A percentile compares a stretch with the other conserved stretches of the same genome.
Evolutionary conservation across 148 eudicot species (phyloP).

Genomic region (Salicornia ramosissima): DNA sequence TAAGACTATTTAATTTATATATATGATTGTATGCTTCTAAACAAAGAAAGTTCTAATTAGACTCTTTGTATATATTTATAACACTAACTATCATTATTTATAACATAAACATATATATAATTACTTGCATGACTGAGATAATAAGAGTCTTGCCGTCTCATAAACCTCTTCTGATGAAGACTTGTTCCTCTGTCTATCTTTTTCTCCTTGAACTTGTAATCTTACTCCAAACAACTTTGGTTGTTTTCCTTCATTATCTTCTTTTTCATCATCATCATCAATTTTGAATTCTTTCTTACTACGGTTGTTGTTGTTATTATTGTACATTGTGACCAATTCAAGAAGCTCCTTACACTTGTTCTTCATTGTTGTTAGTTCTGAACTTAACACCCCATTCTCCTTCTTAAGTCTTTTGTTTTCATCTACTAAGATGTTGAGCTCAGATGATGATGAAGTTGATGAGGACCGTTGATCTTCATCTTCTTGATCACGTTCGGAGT

Average conservation of each 20-base stretch:
- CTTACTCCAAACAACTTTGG: slow-evolving; percentile 80
- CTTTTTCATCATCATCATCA: slow-evolving; percentile 16
- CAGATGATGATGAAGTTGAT: slow-evolving; percentile 63
- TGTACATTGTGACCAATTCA: slow-evolving; percentile 46
- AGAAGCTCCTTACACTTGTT: slow-evolving; percentile 70
- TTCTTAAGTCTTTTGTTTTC: slow-evolving; percentile 72
- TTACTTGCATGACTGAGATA: slow-evolving; percentile 58
- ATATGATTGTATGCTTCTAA: neutral
- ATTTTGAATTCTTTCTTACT: neutral
- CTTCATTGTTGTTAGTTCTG: slow-evolving; percentile 59
- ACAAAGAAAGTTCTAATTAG: neutral
- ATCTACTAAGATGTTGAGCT: slow-evolving; percentile 41
- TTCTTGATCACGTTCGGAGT: slow-evolving; percentile 3
- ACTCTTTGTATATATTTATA: neutral
- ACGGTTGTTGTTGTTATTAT: too few relatives aligned
- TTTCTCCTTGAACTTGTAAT: slow-evolving; percentile 42
- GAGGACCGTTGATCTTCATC: slow-evolving; percentile 69
- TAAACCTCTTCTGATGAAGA: slow-evolving; percentile 25
- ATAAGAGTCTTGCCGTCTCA: slow-evolving; percentile 29
- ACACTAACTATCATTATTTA: neutral
- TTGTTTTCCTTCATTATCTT: slow-evolving; percentile 17
- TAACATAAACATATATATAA: neutral
- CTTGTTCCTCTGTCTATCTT: slow-evolving; percentile 50
- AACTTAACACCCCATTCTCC: slow-evolving; percentile 55
- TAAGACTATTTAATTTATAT: too few relatives aligned